Conservation (phyloP, 352 stramenopile species). For the Detonula confervacea region DNA sequence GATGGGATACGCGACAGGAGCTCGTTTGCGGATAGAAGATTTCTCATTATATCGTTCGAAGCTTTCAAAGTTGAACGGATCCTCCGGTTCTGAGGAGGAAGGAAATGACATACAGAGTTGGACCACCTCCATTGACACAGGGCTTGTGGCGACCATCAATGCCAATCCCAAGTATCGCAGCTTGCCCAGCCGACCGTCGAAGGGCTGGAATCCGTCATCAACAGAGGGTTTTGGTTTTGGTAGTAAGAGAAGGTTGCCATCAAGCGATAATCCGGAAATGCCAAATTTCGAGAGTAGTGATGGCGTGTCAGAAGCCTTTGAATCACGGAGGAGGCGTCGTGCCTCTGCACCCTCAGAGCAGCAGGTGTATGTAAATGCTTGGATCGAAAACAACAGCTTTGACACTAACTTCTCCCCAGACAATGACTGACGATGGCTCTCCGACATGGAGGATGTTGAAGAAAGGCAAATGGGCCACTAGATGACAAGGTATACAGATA, state of each 20-base stretch:
- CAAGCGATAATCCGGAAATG: conserved; percentile 52
- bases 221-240: conserved; percentile 51
- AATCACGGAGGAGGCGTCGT: conserved; percentile 41
- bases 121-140: conserved; percentile 79
- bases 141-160: conserved; percentile 74
- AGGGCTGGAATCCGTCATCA: conserved; percentile 77
- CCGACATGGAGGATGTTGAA: conserved; percentile 60
- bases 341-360: conserved; percentile 73
- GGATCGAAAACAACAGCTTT: conserved; percentile 81
- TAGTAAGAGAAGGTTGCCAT: conserved; percentile 73
- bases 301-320: conserved; percentile 9
- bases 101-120: conserved; percentile 81
- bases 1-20: conserved; percentile 77
- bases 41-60: too few species aligned
- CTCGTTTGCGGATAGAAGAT: conserved; percentile 40
- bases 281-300: conserved; percentile 77
- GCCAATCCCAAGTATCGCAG: conserved; percentile 79
- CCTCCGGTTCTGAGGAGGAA: conserved; percentile 26
- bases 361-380: conserved; percentile 81
- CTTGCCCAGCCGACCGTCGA: conserved; percentile 77
- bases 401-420: conserved; percentile 83
- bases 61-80: conserved; percentile 47
- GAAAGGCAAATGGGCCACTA: conserved; percentile 84
- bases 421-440: conserved; percentile 75
- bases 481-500: conserved; percentile 13